Conservation (phyloP, 352 stramenopile species). For the Halophytophthora polymorphica region DNA sequence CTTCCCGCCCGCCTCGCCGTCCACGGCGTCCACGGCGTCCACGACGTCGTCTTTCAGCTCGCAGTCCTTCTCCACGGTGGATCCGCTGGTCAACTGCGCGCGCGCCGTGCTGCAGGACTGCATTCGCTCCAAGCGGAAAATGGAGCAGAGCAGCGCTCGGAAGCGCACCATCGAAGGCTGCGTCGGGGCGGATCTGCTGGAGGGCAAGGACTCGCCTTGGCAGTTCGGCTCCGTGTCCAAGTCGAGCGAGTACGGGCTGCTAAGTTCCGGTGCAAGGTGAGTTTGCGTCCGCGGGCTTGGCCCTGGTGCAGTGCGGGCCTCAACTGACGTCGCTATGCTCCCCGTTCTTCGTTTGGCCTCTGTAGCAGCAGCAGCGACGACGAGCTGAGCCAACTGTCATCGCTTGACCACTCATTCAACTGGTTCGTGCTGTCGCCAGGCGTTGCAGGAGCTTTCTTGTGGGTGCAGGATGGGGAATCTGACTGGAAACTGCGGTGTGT, state of each 20-base stretch:
- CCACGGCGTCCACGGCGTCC: constrained; percentile 38
- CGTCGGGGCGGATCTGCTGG: constrained; percentile 28
- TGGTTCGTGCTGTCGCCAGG: constrained; percentile 27
- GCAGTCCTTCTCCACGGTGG: constrained; percentile 33
- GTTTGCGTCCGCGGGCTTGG: background rate
- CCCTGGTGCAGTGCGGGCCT: background rate
- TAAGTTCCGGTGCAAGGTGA: constrained; percentile 53
- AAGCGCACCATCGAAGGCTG: constrained; percentile 70
- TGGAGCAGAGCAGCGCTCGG: constrained; percentile 49
- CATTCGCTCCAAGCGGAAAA: constrained; percentile 47
- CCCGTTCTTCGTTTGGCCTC: background rate
- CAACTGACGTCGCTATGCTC: background rate
- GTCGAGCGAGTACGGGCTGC: constrained; percentile 31
- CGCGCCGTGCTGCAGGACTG: constrained; percentile 70
- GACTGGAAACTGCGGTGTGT: background rate
- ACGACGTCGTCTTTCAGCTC: constrained; percentile 41
- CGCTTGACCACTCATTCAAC: constrained; percentile 55
- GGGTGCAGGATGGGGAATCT: constrained; percentile 1
- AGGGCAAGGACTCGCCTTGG: constrained; percentile 32
- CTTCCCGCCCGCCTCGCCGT: constrained; percentile 22
- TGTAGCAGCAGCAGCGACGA: constrained; percentile 75
- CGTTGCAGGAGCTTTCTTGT: background rate
- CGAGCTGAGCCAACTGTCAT: constrained; percentile 70
- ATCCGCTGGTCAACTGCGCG: constrained; percentile 60
- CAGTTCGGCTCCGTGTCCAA: constrained; percentile 35